phyloP scores from a whole-genome alignment of 768 basidiomycete species.

The Phaeotremella fagi region DNA sequence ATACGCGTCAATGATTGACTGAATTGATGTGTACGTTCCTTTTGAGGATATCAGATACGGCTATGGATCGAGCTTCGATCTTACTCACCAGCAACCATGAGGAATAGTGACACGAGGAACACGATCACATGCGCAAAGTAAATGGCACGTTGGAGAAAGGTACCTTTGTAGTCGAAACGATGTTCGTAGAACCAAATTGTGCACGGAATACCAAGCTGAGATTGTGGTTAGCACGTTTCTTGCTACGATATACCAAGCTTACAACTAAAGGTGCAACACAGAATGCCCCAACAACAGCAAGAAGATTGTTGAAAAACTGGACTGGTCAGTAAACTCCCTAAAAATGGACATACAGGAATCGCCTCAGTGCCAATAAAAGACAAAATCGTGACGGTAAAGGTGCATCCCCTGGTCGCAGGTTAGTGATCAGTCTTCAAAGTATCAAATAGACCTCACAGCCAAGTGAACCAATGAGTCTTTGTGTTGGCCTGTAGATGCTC shows the following conservation, averaged over 20 bases:
- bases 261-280: slow-evolving; percentile 13
- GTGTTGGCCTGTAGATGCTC: slow-evolving; percentile 29
- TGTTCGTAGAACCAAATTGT: background rate
- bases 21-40: slow-evolving; percentile 12
- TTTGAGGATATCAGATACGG: background rate
- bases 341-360: slow-evolving; percentile 24
- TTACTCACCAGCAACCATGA: background rate
- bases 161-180: background rate
- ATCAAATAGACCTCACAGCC: slow-evolving; percentile 25
- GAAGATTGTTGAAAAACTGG: slow-evolving; percentile 34
- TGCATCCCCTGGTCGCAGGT: slow-evolving; percentile 15
- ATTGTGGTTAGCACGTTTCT: background rate
- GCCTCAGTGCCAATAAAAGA: slow-evolving; percentile 38
- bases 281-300: slow-evolving; percentile 17
- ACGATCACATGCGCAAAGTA: slow-evolving; percentile 3
- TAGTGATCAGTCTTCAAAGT: background rate
- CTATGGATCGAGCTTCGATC: background rate
- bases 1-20: slow-evolving; percentile 15
- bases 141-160: slow-evolving; percentile 8
- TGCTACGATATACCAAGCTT: background rate
- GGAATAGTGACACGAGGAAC: background rate
- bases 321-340: background rate
- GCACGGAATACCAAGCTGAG: background rate
- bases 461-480: slow-evolving; percentile 25
- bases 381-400: slow-evolving; percentile 28